phyloP scores from a whole-genome alignment of 306 rosid genomes.

The Citrullus colocynthis region DNA sequence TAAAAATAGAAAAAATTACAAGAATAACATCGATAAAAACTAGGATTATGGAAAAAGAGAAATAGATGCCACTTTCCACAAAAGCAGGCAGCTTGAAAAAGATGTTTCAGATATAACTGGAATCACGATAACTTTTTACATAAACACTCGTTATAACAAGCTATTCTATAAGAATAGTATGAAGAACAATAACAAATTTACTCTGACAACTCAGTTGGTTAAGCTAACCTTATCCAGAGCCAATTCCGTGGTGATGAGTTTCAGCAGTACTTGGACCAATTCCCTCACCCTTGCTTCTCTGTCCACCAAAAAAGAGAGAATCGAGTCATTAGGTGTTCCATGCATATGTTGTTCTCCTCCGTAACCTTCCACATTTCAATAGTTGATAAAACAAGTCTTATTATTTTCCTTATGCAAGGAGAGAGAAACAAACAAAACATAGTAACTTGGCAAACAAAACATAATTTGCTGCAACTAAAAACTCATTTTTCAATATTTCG shows the following conservation, averaged over 20 bases:
- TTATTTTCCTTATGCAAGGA: neutral
- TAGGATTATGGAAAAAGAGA: too few species aligned
- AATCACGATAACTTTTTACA: neutral
- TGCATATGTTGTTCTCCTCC: too few species aligned
- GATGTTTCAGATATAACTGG: neutral
- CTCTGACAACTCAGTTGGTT: slow-evolving; percentile 12
- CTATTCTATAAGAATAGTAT: neutral
- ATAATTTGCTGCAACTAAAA: neutral
- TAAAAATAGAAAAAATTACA: neutral
- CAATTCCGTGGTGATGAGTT: slow-evolving; percentile 49
- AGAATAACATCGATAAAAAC: neutral
- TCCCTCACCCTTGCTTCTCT: slow-evolving; percentile 64
- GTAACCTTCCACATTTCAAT: neutral
- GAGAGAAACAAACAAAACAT: neutral
- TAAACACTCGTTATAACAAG: neutral
- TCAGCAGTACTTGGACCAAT: slow-evolving; percentile 51
- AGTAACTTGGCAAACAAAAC: too few species aligned
- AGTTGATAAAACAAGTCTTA: too few species aligned
- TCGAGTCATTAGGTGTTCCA: neutral
- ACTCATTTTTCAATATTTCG: neutral
- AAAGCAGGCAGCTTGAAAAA: neutral
- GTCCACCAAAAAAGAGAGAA: slow-evolving; percentile 19
- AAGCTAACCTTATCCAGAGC: slow-evolving; percentile 44
- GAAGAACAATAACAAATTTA: neutral
- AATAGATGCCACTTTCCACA: neutral